Conservation (phyloP, 345 rosid species). For the Corchorus olitorius region DNA sequence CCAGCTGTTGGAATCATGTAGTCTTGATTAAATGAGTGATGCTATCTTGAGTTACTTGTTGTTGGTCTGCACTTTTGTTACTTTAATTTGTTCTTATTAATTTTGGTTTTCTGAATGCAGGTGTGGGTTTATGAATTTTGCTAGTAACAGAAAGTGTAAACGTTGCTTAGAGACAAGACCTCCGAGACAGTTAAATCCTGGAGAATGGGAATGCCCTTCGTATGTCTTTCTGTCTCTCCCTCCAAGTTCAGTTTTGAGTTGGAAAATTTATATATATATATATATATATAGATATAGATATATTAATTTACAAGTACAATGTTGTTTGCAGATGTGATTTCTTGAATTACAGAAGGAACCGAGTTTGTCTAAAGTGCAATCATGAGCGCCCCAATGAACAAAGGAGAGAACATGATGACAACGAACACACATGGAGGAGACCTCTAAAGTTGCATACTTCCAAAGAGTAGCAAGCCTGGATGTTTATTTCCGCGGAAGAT, state of each 20-base stretch:
- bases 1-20: no score
- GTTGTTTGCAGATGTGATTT: conserved; percentile 65
- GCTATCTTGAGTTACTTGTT: neutral
- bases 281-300: neutral
- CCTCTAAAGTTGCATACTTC: no score
- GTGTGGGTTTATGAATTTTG: conserved; percentile 93
- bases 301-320: conserved; percentile 3
- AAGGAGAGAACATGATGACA: conserved; percentile 32
- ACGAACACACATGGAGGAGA: conserved; percentile 40
- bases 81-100: neutral
- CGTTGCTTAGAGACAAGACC: conserved; percentile 65
- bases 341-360: conserved; percentile 69
- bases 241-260: neutral
- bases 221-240: conserved; percentile 37
- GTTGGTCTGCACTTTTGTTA: neutral
- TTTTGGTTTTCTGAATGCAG: conserved; percentile 40
- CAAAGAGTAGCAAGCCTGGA: no score
- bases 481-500: no score
- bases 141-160: conserved; percentile 70
- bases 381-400: conserved; percentile 39
- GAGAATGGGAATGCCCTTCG: conserved; percentile 98
- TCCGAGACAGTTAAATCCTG: conserved; percentile 58
- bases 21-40: no score
- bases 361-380: conserved; percentile 60
- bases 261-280: neutral